Evolutionary conservation across 768 basidiomycete species (phyloP).

Genomic region (Mycena chlorophos): DNA sequence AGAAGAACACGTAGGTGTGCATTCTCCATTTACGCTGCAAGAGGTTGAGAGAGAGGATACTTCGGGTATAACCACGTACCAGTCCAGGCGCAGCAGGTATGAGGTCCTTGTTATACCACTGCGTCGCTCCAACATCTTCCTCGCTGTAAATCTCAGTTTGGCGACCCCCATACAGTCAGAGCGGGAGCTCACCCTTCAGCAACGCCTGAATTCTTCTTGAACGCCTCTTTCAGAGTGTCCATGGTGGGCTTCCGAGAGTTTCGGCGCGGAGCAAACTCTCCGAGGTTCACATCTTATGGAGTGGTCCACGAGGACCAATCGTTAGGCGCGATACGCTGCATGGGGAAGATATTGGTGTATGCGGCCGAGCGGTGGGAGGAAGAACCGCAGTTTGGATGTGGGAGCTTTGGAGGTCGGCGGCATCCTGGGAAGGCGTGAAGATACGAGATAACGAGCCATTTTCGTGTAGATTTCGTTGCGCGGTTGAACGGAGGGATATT

Average conservation of each 20-base stretch:
- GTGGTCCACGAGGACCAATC: too few relatives aligned
- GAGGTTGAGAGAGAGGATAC: background rate
- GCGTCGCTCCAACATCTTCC: conserved; percentile 11
- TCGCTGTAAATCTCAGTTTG: background rate
- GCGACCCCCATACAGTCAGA: background rate
- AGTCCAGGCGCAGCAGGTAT: conserved; percentile 12
- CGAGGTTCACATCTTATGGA: too few relatives aligned
- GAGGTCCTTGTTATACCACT: conserved; percentile 21
- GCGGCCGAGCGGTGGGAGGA: background rate
- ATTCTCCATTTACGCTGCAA: conserved; percentile 18
- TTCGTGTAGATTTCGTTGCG: too few relatives aligned
- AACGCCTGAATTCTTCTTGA: background rate
- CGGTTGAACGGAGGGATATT: too few relatives aligned
- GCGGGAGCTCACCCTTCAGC: background rate
- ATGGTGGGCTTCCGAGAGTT: too few relatives aligned
- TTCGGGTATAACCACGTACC: conserved; percentile 1
- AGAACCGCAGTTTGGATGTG: background rate
- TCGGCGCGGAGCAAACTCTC: too few relatives aligned
- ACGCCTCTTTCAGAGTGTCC: conserved; percentile 5
- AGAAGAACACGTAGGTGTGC: conserved; percentile 23
- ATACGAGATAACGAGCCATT: too few relatives aligned
- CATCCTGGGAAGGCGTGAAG: too few relatives aligned
- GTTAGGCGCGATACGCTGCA: background rate
- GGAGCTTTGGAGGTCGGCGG: background rate
- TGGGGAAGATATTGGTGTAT: background rate